phyloP scores from a whole-genome alignment of 106 monocot genomes.

The Ottelia alismoides region DNA sequence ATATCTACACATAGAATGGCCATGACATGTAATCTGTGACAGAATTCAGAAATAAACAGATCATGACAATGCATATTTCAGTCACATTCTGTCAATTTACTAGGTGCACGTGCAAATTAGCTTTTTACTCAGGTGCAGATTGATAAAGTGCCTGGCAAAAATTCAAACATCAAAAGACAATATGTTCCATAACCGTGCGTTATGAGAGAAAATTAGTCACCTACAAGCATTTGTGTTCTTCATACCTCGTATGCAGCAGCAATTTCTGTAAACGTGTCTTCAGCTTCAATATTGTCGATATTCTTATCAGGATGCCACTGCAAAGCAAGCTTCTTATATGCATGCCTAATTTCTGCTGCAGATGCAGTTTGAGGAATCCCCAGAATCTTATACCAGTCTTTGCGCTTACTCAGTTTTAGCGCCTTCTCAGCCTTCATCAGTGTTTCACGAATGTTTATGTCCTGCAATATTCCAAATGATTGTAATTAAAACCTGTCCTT shows the following conservation, averaged over 20 bases:
- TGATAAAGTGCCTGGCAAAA: no score
- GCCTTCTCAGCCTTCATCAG: conserved; percentile 83
- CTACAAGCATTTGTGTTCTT: background rate
- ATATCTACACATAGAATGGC: no score
- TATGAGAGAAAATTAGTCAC: no score
- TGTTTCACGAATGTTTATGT: conserved; percentile 73
- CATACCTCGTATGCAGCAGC: conserved; percentile 98
- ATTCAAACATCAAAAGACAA: no score
- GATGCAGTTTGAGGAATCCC: conserved; percentile 79
- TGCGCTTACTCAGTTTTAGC: conserved; percentile 83
- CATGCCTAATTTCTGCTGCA: conserved; percentile 77
- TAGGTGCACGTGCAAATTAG: no score
- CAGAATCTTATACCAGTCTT: conserved; percentile 97
- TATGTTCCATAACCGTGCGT: no score
- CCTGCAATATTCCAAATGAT: conserved; percentile 51
- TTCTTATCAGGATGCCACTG: conserved; percentile 99
- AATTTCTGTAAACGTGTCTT: conserved; percentile 75
- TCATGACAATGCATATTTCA: no score
- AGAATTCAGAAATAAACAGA: no score
- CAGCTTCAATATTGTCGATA: conserved; percentile 85
- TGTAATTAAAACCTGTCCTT: no score
- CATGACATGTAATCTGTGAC: no score
- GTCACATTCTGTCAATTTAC: background rate
- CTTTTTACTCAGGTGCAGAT: no score
- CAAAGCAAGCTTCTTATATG: conserved; percentile 97